phyloP scores from a whole-genome alignment of 345 rosid genomes.

The Ceriops decandra region DNA sequence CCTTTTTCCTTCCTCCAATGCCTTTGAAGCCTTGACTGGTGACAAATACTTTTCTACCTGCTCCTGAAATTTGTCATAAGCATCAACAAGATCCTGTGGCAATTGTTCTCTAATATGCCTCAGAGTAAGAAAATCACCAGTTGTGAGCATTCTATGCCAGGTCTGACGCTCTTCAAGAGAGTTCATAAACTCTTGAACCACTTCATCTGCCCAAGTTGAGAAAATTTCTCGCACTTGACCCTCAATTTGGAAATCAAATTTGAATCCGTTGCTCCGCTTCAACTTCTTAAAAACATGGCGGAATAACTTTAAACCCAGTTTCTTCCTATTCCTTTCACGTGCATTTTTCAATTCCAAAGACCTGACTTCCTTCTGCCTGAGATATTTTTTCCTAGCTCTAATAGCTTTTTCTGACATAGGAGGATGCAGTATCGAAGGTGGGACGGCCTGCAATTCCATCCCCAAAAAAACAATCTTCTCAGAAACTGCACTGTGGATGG shows the following conservation, averaged over 20 bases:
- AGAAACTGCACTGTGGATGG: constrained; percentile 72
- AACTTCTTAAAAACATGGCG: constrained; percentile 69
- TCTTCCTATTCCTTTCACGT: constrained; percentile 76
- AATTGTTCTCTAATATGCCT: constrained; percentile 70
- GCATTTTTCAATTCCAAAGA: constrained; percentile 68
- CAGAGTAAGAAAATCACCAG: constrained; percentile 77
- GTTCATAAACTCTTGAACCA: constrained; percentile 58
- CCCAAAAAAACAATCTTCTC: constrained; percentile 79
- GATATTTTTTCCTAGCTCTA: constrained; percentile 82
- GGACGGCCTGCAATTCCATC: constrained; percentile 87
- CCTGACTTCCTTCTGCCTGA: constrained; percentile 82
- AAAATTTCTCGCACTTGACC: constrained; percentile 62
- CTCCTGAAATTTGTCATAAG: constrained; percentile 74
- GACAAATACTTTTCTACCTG: constrained; percentile 75
- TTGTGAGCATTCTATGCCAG: constrained; percentile 79
- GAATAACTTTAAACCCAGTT: constrained; percentile 66
- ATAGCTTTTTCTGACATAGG: constrained; percentile 81
- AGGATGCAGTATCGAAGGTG: constrained; percentile 75
- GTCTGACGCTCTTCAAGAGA: constrained; percentile 71
- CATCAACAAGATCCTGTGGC: constrained; percentile 67
- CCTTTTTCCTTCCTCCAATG: constrained; percentile 63
- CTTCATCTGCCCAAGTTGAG: constrained; percentile 73
- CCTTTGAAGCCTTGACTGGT: constrained; percentile 53
- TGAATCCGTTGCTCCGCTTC: constrained; percentile 54
- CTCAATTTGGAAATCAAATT: constrained; percentile 53